Conservation (phyloP, 805 yeast genomes). For the Wickerhamiella sergipiensis region DNA sequence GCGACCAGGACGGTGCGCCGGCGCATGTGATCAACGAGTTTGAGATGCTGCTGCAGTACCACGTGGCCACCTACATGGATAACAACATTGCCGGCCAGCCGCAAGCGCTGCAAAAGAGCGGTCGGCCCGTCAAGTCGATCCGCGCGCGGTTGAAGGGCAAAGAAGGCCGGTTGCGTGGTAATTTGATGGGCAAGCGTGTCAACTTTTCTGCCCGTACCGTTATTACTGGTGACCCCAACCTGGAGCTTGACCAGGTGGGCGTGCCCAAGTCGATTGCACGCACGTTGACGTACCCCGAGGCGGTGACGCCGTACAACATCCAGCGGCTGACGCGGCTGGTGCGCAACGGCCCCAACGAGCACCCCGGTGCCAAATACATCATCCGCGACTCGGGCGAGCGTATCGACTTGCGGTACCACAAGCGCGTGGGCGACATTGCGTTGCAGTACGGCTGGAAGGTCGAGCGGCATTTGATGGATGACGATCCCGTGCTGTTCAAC, state of each 20-base stretch:
- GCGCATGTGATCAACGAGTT: constrained; percentile 96
- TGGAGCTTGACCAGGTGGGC: constrained; percentile 97
- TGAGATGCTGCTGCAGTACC: constrained; percentile 89
- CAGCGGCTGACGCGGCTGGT: constrained; percentile 86
- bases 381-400: constrained; percentile 98
- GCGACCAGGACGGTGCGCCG: constrained; percentile 98
- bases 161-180: constrained; percentile 97
- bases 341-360: constrained; percentile 97
- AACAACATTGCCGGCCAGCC: constrained; percentile 99
- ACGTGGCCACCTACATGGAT: constrained; percentile 98
- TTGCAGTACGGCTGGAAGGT: constrained; percentile 98
- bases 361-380: constrained; percentile 98
- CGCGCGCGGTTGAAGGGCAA: constrained; percentile 99
- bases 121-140: constrained; percentile 95
- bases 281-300: constrained; percentile 91
- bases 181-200: constrained; percentile 98
- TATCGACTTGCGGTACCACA: constrained; percentile 91
- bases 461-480: constrained; percentile 94
- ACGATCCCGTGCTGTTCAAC: constrained; percentile 93
- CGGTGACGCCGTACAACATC: constrained; percentile 94
- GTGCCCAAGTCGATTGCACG: constrained; percentile 95
- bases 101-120: constrained; percentile 95
- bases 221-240: constrained; percentile 96
- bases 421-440: constrained; percentile 96
- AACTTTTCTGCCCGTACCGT: constrained; percentile 98